Evolutionary conservation across 2,329 filamentous ascomycete species (phyloP), one percentile per base, ranked within the genome.

Genomic region (Aulographum hederae): DNA sequence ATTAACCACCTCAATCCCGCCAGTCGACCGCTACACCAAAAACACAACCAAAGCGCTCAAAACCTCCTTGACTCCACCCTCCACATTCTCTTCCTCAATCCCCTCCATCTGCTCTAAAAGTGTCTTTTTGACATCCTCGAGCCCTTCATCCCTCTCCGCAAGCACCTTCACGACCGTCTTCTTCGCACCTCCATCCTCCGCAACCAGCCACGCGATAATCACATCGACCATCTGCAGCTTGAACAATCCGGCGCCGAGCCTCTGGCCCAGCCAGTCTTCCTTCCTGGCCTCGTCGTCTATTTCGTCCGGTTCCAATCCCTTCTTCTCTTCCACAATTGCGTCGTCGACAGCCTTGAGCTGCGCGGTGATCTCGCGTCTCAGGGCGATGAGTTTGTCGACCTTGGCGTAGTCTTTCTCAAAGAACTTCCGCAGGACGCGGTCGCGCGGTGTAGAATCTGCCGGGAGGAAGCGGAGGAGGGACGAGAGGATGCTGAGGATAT

Each of bases 361-460:
- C 0, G 63, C 58, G 0, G 67, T 66, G 47, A 84, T 92, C 10
- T 79, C 76, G 30, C 69, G 58, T 26, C 85, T 69, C 30, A 94
- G 52, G 37, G 66, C 61, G 21, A 92, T 51, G 4, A 95, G 60
- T 47, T 74, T 80, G 4, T 49, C 57, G 23, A 82, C 70, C 60
- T 95, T 95, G 41, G 76, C 81, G 49, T 91, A 93, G 40, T 93
- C 74, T 48, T 82, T 92, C 52, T 98, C 89, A 13, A 93, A 78
- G 45, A 95, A 95, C 47, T 98, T 98, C 30, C 85, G 86, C 3
- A 95, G 65, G 1, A 77, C 69, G 3, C 89, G 71, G 42, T 95
- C 91, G 4, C 89, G 69, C 19, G 74, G 65, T 0, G 80, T 63
- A 2, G 80, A 84, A 19, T 81, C 71, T 12, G 73, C 78, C 0